Evolutionary conservation across 179 eudicot genomes (phyloP).

Genomic region (Heliamphora pulchella): DNA sequence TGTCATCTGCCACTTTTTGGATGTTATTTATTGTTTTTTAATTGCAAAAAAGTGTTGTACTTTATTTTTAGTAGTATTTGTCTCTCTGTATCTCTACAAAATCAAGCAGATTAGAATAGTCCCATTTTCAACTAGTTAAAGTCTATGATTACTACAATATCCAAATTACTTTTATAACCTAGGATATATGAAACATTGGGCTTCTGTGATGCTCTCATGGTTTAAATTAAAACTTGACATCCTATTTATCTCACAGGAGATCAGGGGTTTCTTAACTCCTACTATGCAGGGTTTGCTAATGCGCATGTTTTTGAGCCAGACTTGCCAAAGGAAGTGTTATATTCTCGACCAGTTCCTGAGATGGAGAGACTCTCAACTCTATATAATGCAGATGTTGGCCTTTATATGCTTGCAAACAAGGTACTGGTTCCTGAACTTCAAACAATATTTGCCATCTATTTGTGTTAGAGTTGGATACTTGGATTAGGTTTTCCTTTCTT

Average conservation of each 20-base stretch:
- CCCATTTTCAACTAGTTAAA: neutral
- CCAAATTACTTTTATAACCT: neutral
- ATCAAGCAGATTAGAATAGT: conserved; percentile 1
- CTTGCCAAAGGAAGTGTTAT: conserved; percentile 41
- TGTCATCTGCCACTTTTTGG: conserved; percentile 1
- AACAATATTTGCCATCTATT: neutral
- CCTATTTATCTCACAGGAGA: conserved; percentile 47
- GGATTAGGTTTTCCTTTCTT: conserved; percentile 3
- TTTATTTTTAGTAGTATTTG: neutral
- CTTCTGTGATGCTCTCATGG: neutral
- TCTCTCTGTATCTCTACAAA: neutral
- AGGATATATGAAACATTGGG: neutral
- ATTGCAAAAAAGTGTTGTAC: neutral
- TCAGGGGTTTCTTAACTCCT: conserved; percentile 93
- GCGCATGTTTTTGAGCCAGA: conserved; percentile 77
- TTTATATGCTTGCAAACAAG: conserved; percentile 99
- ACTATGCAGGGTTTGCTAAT: conserved; percentile 74
- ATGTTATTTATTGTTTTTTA: neutral
- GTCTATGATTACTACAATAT: neutral
- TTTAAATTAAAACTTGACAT: neutral
- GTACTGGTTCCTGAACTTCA: conserved; percentile 26
- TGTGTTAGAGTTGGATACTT: neutral
- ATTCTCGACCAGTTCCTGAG: conserved; percentile 57
- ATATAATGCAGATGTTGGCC: conserved; percentile 97
- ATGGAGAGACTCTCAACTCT: conserved; percentile 97